Base-by-base conservation (phyloP, 2,329 filamentous ascomycete species). In the Myotisia sp. region DNA sequence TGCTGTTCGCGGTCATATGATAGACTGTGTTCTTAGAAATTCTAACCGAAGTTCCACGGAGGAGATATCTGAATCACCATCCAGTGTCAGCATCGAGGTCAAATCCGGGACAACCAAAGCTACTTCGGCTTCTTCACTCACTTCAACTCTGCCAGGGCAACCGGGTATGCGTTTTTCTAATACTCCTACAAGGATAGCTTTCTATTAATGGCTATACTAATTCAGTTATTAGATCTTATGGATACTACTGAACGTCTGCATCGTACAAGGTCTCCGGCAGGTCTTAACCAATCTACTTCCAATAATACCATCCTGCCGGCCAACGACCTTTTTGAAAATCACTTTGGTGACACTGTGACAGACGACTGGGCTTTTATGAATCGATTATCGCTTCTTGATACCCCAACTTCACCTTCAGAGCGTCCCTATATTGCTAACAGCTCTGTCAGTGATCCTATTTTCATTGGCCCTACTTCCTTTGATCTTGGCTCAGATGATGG, bases 1-100 rank as follows among this genome's bases (percentile, higher is more conserved):
- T 21, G n/a, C 28, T n/a, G 37, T 40, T 24, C 33, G 34, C 14
- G 43, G 43, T 10, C 43, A 45, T 32, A 45, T 45, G 43, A 36
- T 45, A 32, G 43, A 45, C 22, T 23, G 30, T 4, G 23, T 37
- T 18, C 37, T 39, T 31, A 19, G 26, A 24, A 24, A 80, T 78
- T n/a, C n/a, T n/a, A 34, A 86, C 8, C 22, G 27, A 12, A 29
- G 27, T 8, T 29, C 27, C 8, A 14, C 13, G 27, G 33, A 30
- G 20, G 13, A 10, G 18, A 17, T 6, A 8, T 29, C 33, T 10
- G 24, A 30, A 13, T 2, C 31, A 12, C 17, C 23, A 8, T 29
- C 33, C 22, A 23, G n/a, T 3, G 18, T 19, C 19, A 17, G 17
- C 10, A 26, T 24, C 3, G 32, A 34, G 5, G 23, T 6, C 4